Evolutionary conservation across 768 basidiomycete genomes (phyloP), one percentile per base, ranked within the genome.

Genomic region (Termitomyces sp.): DNA sequence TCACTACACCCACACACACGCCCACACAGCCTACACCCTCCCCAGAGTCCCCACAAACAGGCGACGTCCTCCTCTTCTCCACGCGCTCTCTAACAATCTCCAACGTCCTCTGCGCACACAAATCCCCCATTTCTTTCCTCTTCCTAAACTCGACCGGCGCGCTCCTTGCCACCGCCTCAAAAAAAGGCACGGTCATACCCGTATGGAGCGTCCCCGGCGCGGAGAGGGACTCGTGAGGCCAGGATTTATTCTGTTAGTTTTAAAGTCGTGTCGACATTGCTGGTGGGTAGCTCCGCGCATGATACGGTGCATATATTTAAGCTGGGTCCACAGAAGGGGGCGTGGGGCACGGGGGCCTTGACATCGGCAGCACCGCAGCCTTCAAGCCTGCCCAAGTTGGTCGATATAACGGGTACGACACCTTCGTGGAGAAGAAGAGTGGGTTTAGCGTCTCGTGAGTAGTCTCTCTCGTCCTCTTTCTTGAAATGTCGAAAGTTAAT

Each of bases 231-330:
- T 44, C 81, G 94, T 35, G 92, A 91, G 65, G 86, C 94, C 16
- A 80, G 81, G 70, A 98, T 99, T 65, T 92, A 90, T 66, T 90
- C 88, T 20, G 80, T 84, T 68, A 81, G 77, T 65, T 98, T 98
- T 75, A 99, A 99, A 69, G 70, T 85, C 3, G 86, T 92, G 38
- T 87, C 86, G 15, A 88, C 87, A 5, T 71, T 99, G n/a, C 76
- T 98, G 15, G 94, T 92, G 1, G 96, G 98, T 20, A 92, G 90
- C 70, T 90, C 87, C 9, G 96, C 93, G 55, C 92, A 94, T 62
- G 96, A 94, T 64, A 98, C 96, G 13, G 94, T 99, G 16, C 97
- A 99, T 73, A 89, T 99, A 39, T 99, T 96, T 79, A 94, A 93
- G 75, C 81, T 98, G 5, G 87, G 86, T 0, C 46, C 44, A 28